Evolutionary conservation across 495 filamentous ascomycete genomes (phyloP), one percentile per base, ranked within the genome.

Genomic region (Chaetomium fimeti): DNA sequence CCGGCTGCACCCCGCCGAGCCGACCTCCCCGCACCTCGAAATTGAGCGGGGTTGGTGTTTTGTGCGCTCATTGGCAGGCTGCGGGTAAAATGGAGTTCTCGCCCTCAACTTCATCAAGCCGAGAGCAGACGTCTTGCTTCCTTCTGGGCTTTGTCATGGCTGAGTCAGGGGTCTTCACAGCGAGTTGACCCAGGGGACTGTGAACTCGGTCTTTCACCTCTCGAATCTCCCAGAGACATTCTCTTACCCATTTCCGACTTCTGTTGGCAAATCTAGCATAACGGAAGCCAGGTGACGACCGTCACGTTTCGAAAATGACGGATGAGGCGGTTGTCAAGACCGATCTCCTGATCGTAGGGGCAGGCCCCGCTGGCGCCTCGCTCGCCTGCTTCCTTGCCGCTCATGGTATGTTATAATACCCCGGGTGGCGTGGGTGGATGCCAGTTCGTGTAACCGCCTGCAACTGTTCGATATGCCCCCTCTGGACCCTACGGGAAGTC

Each of bases 361-460:
- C 82, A 42, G 84, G 84, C 0, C 84, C 84, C 11, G 83, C 84
- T 3, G 84, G 84, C 2, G 83, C 82, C 22, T 68, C 78, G 0
- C 67, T 87, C 25, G 84, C 83, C 28, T 82, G 81, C 61, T 85
- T 86, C 60, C 79, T 86, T 7, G 76, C 77, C 12, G 71, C 74
- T 22, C 76, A 86, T 75, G 81, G 81, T 80, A 72, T 25, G 70
- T 56, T 20, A 16, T 3, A 13, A 9, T 8, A 15, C 7, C 6
- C 15, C 5, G 18, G 22, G 48, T 53, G 45, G 20, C 13, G 32
- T 22, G 25, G 2, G 54, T 32, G 29, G 45, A 8, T 11, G 24
- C 20, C 45, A 58, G 7, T 6, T 15, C 20, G 36, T 42, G 36
- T 57, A 24, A 42, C 20, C 55, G 7, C 9, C 1, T 27, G 5